Evolutionary conservation across 2,329 filamentous ascomycete genomes (phyloP), one percentile per base, ranked within the genome.

Genomic region (Trichoderma endophyticum): DNA sequence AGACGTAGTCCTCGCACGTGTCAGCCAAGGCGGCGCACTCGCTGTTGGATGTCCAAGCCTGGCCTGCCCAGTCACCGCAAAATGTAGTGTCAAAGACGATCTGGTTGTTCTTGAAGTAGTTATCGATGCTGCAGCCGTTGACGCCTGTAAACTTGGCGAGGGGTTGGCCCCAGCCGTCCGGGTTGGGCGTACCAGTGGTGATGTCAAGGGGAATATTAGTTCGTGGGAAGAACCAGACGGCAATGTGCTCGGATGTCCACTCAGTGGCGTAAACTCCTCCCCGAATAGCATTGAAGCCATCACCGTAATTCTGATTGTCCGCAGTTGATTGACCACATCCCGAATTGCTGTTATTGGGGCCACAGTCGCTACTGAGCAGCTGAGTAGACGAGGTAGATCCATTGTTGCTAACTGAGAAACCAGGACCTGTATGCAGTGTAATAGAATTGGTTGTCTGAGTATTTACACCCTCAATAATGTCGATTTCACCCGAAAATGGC

Each of bases 11-110:
- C 32, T 90, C 79, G 84, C 95, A 97, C 1, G 89, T 90, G 51
- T 81, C 73, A 0, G 89, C 92, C 75, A 89, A 84, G 54, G 86
- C 82, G 1, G 86, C 82, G 80, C 92, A 95, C 57, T 87, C 85
- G 5, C 81, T 73, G 73, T 90, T 86, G 36, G 80, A 77, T 63
- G 78, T 77, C 91, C 92, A 97, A 39, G 90, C 89, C 4, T 74
- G 71, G 28, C 93, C 93, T 8, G 94, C 94, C 94, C 94, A 97
- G 78, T 92, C 89, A 24, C 95, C 95, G 81, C 95, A 98, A 80
- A 97, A 93, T 6, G 92, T 92, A 1, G 91, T 96, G 82, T 95
- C 90, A 81, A 96, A 91, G 74, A 95, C 88, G 74, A 98, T 90
- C 76, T 91, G 88, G 83, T 97, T 88, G 73, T 91, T 82, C 73